Base-by-base conservation (phyloP, 352 stramenopile species). In the Phytopythium ostracodes region DNA sequence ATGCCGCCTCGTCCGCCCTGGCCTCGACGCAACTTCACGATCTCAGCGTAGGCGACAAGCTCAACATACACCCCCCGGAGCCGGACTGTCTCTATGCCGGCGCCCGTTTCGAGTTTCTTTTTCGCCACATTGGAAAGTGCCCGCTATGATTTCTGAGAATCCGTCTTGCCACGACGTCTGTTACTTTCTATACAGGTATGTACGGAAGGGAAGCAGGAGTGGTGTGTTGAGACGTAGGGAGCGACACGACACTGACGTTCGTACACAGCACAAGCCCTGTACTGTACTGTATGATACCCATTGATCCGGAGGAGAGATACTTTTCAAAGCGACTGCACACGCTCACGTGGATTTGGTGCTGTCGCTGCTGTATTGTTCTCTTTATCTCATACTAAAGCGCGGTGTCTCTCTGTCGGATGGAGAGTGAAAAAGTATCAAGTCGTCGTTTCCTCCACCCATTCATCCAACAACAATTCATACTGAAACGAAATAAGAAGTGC, bases 81-180 rank as follows among this genome's bases (percentile, higher is more conserved):
- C 47, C 54, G 54, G 36, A 60, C 54, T 60, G 54, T 60, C 54
- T 60, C 54, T 60, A 31, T 52, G n/a, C 51, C 33, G 15, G 11
- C 49, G 27, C 7, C 12, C 29, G 20, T 31, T 15, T 24, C 50
- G 24, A 40, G 54, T 59, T 50, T 59, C 36, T 40, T 50, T 50
- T 35, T 33, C 53, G 53, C 53, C 53, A 36, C 53, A 38, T 43
- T 18, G 17, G 20, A 22, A 42, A 43, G 33, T 31, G 33, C 15
- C 49, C 7, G 27, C 25, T 56, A 18, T 56, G 50, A 35, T 56
- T 56, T 43, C 49, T 55, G 49, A 55, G 49, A 55, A 55, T n/a
- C 27, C 10, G 9, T 17, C 17, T n/a, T 8, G 29, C 15, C n/a
- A n/a, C n/a, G n/a, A n/a, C n/a, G n/a, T n/a, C n/a, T n/a, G n/a